phyloP scores from a whole-genome alignment of 768 basidiomycete species.

The Leucosporidium creatinivorum region DNA sequence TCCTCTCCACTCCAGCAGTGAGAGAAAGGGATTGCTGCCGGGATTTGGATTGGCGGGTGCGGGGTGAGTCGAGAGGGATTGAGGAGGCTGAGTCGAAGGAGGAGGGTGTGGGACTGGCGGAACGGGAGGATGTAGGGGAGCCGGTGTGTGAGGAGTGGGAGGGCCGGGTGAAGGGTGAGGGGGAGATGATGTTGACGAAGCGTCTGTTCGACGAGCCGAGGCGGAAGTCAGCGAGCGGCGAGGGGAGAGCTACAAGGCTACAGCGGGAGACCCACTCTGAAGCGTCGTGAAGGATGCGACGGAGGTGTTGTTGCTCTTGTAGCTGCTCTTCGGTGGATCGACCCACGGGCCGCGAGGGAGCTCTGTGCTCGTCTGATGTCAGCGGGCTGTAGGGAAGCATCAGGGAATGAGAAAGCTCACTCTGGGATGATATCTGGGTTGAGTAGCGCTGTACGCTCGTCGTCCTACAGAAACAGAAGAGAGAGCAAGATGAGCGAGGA shows the following conservation, averaged over 20 bases:
- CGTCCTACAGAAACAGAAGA: background rate
- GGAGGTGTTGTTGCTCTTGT: background rate
- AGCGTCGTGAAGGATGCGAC: background rate
- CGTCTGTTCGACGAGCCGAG: background rate
- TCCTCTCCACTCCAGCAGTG: background rate
- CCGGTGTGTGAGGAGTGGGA: background rate
- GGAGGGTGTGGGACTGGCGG: background rate
- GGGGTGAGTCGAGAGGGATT: background rate
- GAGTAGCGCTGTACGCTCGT: background rate
- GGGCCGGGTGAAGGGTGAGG: constrained; percentile 2
- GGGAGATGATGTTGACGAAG: constrained; percentile 1
- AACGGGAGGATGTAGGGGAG: background rate
- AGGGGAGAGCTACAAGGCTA: background rate
- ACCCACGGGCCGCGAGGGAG: background rate
- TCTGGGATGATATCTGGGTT: constrained; percentile 5
- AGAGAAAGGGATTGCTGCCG: background rate
- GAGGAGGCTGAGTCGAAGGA: background rate
- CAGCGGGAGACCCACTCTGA: background rate
- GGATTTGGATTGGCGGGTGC: background rate
- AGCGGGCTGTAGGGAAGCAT: background rate
- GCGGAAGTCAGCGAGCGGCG: background rate
- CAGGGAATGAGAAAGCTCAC: background rate
- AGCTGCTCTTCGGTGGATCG: background rate
- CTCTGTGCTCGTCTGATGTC: background rate
- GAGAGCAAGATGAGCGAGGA: background rate